phyloP scores from a whole-genome alignment of 495 filamentous ascomycete species.

The Xylaria nigripes region DNA sequence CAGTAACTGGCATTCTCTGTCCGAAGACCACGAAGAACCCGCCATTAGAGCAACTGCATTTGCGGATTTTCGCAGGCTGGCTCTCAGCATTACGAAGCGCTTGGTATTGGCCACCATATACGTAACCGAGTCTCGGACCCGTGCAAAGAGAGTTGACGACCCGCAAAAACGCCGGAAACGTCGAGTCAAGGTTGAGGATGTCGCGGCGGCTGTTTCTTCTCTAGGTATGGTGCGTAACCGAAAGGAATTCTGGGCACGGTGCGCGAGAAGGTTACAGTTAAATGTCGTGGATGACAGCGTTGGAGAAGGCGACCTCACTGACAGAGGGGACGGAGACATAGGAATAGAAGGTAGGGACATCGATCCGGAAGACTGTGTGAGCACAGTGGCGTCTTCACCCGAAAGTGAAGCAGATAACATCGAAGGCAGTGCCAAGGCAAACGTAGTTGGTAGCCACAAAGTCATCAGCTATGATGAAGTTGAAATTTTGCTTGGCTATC shows the following conservation, averaged over 20 bases:
- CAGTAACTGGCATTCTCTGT: conserved; percentile 57
- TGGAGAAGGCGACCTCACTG: conserved; percentile 19
- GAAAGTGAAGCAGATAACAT: background rate
- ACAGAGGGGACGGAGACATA: conserved; percentile 13
- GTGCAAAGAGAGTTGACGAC: conserved; percentile 32
- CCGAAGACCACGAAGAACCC: conserved; percentile 41
- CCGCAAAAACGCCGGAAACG: conserved; percentile 17
- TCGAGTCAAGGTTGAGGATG: conserved; percentile 51
- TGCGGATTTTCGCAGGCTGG: conserved; percentile 63
- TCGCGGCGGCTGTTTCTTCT: conserved; percentile 54
- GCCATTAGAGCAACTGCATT: conserved; percentile 60
- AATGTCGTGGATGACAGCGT: conserved; percentile 42
- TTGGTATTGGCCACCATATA: conserved; percentile 59
- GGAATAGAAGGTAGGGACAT: conserved; percentile 8
- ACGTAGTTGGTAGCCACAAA: conserved; percentile 12
- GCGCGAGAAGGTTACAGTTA: conserved; percentile 52
- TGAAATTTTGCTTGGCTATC: conserved; percentile 38
- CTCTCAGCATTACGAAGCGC: conserved; percentile 56
- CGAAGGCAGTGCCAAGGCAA: conserved; percentile 18
- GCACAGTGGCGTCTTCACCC: background rate
- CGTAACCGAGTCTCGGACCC: conserved; percentile 50
- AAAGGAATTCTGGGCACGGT: conserved; percentile 49
- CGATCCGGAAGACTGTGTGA: conserved; percentile 12
- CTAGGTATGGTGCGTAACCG: conserved; percentile 40
- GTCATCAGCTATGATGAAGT: conserved; percentile 47